A percentile compares a stretch with the other conserved stretches of the same genome.
phyloP scores from a whole-genome alignment of 768 basidiomycete species.

The Tricholoma furcatifolium region DNA sequence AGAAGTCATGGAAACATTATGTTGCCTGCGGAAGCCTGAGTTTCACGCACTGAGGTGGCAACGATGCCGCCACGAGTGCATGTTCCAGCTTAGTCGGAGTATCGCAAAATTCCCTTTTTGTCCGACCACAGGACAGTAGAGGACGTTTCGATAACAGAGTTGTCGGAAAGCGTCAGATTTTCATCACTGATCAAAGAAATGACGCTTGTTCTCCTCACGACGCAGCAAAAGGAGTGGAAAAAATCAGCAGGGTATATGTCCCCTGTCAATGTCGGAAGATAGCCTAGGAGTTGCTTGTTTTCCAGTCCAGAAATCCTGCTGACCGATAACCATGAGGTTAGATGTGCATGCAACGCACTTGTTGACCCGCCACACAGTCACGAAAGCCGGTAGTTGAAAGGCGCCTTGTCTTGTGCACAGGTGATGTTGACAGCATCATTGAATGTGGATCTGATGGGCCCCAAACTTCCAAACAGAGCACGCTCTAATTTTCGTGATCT shows the following conservation, averaged over 20 bases:
- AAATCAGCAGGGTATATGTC: background rate
- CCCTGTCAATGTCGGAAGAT: conserved; percentile 13
- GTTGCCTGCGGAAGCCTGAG: background rate
- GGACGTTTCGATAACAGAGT: conserved; percentile 3
- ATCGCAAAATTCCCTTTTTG: background rate
- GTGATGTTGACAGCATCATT: conserved; percentile 20
- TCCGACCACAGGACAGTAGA: background rate
- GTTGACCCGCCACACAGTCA: background rate
- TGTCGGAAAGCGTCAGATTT: conserved; percentile 7
- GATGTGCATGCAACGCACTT: too few species aligned
- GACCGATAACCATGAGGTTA: too few species aligned
- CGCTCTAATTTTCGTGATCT: conserved; percentile 15
- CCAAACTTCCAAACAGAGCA: conserved; percentile 15
- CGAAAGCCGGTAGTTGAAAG: background rate
- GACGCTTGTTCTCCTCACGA: background rate
- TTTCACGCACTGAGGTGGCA: background rate
- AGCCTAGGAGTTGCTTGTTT: background rate
- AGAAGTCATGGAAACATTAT: conserved; percentile 1
- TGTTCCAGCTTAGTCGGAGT: conserved; percentile 10
- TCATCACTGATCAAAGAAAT: conserved; percentile 3
- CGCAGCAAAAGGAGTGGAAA: conserved; percentile 9
- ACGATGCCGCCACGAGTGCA: background rate
- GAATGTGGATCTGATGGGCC: conserved; percentile 13
- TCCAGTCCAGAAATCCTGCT: background rate
- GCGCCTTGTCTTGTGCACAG: conserved; percentile 10